Evolutionary conservation across 768 basidiomycete genomes (phyloP).

Genomic region (Amanita rimosa): DNA sequence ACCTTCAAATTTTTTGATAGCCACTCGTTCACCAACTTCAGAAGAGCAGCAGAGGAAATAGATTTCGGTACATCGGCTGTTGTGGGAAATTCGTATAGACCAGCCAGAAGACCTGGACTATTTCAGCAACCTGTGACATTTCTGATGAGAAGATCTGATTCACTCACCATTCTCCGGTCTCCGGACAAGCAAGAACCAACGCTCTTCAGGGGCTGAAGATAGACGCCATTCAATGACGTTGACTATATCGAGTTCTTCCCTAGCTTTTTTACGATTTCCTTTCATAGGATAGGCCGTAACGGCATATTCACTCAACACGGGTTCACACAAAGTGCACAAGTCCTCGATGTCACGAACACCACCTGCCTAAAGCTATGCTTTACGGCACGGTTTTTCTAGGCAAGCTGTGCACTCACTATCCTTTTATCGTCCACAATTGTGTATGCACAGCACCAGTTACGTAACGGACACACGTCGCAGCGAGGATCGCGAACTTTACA

Average conservation of each 20-base stretch:
- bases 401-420: background rate
- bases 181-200: slow-evolving; percentile 68
- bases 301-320: slow-evolving; percentile 23
- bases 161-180: slow-evolving; percentile 71
- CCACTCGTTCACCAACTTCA: slow-evolving; percentile 23
- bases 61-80: slow-evolving; percentile 38
- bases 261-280: slow-evolving; percentile 65
- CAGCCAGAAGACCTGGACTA: slow-evolving; percentile 71
- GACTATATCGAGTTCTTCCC: slow-evolving; percentile 79
- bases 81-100: slow-evolving; percentile 82
- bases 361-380: background rate
- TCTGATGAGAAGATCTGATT: slow-evolving; percentile 8
- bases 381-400: background rate
- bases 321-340: slow-evolving; percentile 56
- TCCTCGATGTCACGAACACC: slow-evolving; percentile 63
- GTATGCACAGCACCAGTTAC: slow-evolving; percentile 58
- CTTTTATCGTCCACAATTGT: background rate
- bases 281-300: slow-evolving; percentile 88
- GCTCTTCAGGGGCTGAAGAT: slow-evolving; percentile 19
- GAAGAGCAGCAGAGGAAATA: slow-evolving; percentile 27
- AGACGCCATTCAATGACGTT: slow-evolving; percentile 75
- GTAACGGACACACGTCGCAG: slow-evolving; percentile 67
- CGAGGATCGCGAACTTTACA: slow-evolving; percentile 79
- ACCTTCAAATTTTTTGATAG: slow-evolving; percentile 29
- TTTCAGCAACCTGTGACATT: slow-evolving; percentile 1